Conservation (phyloP, 345 rosid species). For the Populus ilicifolia region DNA sequence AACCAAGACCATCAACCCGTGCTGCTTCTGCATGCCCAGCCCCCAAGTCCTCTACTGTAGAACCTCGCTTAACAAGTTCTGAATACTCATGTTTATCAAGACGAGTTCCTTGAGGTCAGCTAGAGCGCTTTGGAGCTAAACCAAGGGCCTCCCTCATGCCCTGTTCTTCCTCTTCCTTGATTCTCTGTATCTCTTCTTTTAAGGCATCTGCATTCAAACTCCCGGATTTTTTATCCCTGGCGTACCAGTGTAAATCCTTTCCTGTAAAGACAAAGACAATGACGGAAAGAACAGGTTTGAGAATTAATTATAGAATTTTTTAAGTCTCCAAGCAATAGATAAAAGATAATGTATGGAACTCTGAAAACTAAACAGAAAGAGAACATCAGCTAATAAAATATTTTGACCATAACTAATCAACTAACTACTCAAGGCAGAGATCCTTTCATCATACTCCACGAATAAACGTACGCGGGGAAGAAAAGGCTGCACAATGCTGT, state of each 20-base stretch:
- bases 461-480: background rate
- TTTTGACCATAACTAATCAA: background rate
- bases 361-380: background rate
- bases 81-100: conserved; percentile 90
- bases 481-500: background rate
- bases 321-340: background rate
- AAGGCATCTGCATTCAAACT: conserved; percentile 52
- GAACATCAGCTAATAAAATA: background rate
- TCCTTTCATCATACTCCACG: background rate
- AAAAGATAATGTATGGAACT: background rate
- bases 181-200: conserved; percentile 80
- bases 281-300: background rate
- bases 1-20: conserved; percentile 83
- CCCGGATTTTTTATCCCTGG: conserved; percentile 57
- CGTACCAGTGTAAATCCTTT: conserved; percentile 91
- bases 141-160: conserved; percentile 99
- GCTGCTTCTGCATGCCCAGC: conserved; percentile 92
- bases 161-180: conserved; percentile 94
- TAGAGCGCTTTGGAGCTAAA: conserved; percentile 76
- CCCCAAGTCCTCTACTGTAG: conserved; percentile 95
- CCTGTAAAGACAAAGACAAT: conserved; percentile 37
- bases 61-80: conserved; percentile 86
- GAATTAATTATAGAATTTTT: background rate
- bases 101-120: conserved; percentile 70
- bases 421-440: background rate